These are phyloP conservation scores for Thelephora aurantiotincta DNA, from an alignment of 768 basidiomycete species.

Conservation along the genomic window DNA sequence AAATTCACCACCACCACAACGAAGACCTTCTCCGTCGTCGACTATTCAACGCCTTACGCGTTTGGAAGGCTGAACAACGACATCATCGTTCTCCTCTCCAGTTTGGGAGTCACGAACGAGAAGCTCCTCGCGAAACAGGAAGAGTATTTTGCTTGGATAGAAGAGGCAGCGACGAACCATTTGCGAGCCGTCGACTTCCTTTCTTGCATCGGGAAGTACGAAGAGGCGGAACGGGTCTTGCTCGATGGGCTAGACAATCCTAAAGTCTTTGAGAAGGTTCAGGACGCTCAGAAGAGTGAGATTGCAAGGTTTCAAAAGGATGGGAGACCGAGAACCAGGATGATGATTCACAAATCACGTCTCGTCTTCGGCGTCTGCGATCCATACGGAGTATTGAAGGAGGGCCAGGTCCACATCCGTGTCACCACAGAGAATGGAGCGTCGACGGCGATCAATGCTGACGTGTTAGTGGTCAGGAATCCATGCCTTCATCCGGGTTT, in stretches of 20 bases:
- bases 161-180: constrained; percentile 30
- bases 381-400: constrained; percentile 44
- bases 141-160: constrained; percentile 46
- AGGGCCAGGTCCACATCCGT: constrained; percentile 51
- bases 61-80: constrained; percentile 61
- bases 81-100: constrained; percentile 49
- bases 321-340: constrained; percentile 37
- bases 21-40: constrained; percentile 53
- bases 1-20: constrained; percentile 46
- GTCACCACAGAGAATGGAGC: constrained; percentile 37
- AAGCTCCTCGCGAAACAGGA: constrained; percentile 39
- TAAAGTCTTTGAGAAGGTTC: constrained; percentile 26
- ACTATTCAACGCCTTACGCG: constrained; percentile 45
- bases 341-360: constrained; percentile 49
- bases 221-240: constrained; percentile 36
- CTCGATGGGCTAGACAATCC: constrained; percentile 38
- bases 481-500: constrained; percentile 56
- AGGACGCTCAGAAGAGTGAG: constrained; percentile 32
- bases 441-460: constrained; percentile 40
- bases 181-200: constrained; percentile 41
- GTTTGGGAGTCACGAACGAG: constrained; percentile 44
- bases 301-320: constrained; percentile 32
- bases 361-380: constrained; percentile 56
- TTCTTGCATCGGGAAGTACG: constrained; percentile 33
- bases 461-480: constrained; percentile 53